Conservation (phyloP, 805 yeast species). For the Barnettozyma wickerhamii region DNA sequence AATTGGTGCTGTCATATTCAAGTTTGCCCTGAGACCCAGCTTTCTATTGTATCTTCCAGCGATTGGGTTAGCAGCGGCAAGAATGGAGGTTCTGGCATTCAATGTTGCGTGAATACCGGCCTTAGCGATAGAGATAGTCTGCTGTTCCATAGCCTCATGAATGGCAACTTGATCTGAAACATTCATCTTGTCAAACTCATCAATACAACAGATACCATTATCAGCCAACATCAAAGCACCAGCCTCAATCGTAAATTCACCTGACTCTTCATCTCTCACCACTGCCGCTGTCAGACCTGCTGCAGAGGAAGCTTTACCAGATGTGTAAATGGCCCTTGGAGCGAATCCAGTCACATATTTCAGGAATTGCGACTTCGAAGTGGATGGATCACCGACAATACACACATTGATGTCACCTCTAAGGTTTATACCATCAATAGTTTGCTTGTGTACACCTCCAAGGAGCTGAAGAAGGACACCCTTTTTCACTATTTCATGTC, state of each 20-base stretch:
- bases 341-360: slow-evolving; percentile 89
- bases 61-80: slow-evolving; percentile 98
- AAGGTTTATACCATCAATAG: slow-evolving; percentile 89
- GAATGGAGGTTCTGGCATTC: slow-evolving; percentile 92
- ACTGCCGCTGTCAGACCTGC: slow-evolving; percentile 99
- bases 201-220: slow-evolving; percentile 97
- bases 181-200: slow-evolving; percentile 98
- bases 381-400: slow-evolving; percentile 96
- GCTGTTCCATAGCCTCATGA: slow-evolving; percentile 99
- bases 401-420: slow-evolving; percentile 97
- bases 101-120: slow-evolving; percentile 98
- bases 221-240: slow-evolving; percentile 99
- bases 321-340: slow-evolving; percentile 93
- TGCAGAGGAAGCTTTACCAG: slow-evolving; percentile 98
- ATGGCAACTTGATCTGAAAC: slow-evolving; percentile 93
- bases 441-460: slow-evolving; percentile 93
- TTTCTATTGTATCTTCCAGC: slow-evolving; percentile 96
- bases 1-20: slow-evolving; percentile 96
- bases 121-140: slow-evolving; percentile 95
- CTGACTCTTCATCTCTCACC: slow-evolving; percentile 94
- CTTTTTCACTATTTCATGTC: slow-evolving; percentile 91
- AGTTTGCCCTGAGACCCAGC: slow-evolving; percentile 74
- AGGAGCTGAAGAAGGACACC: slow-evolving; percentile 84
- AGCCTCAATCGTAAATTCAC: slow-evolving; percentile 96
- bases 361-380: slow-evolving; percentile 92